Evolutionary conservation across 1,139 yeast species (phyloP).

Genomic region (Kazachstania sp.): DNA sequence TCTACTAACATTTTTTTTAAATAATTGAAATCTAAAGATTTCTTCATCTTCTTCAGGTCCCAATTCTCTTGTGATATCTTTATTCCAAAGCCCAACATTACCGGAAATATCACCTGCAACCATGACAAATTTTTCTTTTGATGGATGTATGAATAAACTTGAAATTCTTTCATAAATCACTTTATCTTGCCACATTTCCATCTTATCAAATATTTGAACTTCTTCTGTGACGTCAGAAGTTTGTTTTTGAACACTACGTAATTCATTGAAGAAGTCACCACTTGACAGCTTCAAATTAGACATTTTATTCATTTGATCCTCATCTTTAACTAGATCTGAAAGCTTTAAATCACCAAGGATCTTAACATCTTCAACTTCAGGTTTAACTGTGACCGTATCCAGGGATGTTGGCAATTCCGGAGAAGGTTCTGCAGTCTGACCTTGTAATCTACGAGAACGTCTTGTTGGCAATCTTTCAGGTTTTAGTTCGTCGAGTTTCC

Average conservation of each 20-base stretch:
- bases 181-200: constrained; percentile 51
- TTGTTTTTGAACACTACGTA: constrained; percentile 33
- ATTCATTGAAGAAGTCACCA: constrained; percentile 66
- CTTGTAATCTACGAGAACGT: constrained; percentile 60
- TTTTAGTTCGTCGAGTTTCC: constrained; percentile 9
- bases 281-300: constrained; percentile 46
- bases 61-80: constrained; percentile 36
- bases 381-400: constrained; percentile 15
- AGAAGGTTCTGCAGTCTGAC: constrained; percentile 36
- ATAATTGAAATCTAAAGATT: constrained; percentile 60
- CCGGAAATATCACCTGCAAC: constrained; percentile 87
- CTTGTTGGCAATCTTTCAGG: constrained; percentile 42
- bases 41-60: constrained; percentile 49
- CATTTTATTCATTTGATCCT: constrained; percentile 23
- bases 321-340: constrained; percentile 42
- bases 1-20: constrained; percentile 64
- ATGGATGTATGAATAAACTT: constrained; percentile 68
- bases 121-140: constrained; percentile 50
- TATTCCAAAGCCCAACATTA: constrained; percentile 83
- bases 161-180: constrained; percentile 69
- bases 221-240: constrained; percentile 25
- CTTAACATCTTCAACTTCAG: constrained; percentile 45
- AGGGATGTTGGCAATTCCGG: constrained; percentile 1
- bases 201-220: constrained; percentile 36
- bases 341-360: constrained; percentile 56